Evolutionary conservation across 1,284 basidiomycete genomes (phyloP).

Genomic region (Cryptococcus sp.): DNA sequence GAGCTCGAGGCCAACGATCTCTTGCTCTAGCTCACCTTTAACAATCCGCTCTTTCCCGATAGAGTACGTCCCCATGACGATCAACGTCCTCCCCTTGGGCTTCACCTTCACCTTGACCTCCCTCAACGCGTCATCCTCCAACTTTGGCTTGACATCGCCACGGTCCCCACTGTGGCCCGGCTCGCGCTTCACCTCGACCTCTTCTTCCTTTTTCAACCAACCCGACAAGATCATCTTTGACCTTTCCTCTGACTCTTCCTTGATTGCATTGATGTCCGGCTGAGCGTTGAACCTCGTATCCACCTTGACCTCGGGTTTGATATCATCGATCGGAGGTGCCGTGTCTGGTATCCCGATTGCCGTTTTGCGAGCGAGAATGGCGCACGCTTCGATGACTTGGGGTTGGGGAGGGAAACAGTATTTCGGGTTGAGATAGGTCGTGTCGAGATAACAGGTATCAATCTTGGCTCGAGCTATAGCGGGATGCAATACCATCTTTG

Average conservation of each 20-base stretch:
- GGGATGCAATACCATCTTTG: conserved; percentile 75
- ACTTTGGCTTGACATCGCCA: conserved; percentile 18
- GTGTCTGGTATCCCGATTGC: conserved; percentile 41
- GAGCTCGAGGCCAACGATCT: conserved; percentile 1
- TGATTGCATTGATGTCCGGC: conserved; percentile 17
- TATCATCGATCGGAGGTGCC: conserved; percentile 39
- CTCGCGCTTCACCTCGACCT: conserved; percentile 15
- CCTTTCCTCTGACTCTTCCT: conserved; percentile 27
- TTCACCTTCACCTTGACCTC: conserved; percentile 12
- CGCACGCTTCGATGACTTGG: conserved; percentile 85
- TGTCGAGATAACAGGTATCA: conserved; percentile 89
- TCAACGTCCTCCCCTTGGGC: conserved; percentile 51
- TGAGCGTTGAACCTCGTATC: conserved; percentile 31
- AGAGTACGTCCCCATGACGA: conserved; percentile 91
- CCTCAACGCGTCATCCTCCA: neutral
- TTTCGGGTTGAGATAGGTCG: conserved; percentile 89
- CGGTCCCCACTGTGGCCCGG: neutral
- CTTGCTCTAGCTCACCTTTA: conserved; percentile 58
- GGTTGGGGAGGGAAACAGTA: conserved; percentile 95
- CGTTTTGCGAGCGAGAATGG: conserved; percentile 65
- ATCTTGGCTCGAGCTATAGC: conserved; percentile 69
- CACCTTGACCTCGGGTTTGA: conserved; percentile 29
- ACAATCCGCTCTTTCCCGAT: conserved; percentile 97
- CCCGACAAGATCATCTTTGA: conserved; percentile 46
- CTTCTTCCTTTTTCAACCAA: conserved; percentile 46